phyloP scores from a whole-genome alignment of 2,329 filamentous ascomycete genomes.

The Kalmusia sp. region DNA sequence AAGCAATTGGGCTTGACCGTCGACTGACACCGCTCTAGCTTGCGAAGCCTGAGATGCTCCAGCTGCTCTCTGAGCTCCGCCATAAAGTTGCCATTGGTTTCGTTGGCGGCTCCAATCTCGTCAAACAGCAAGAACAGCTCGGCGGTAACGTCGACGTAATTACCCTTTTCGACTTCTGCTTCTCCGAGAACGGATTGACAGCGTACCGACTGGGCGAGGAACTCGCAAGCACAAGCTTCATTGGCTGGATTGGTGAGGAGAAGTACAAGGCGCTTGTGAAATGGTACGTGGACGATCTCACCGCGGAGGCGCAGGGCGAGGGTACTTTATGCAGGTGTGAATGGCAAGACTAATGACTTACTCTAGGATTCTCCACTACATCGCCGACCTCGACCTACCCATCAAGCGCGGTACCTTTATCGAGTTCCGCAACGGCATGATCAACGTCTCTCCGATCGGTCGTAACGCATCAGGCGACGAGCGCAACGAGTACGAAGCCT shows the following conservation, averaged over 20 bases:
- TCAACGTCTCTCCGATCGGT: constrained; percentile 84
- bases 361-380: constrained; percentile 71
- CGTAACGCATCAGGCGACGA: constrained; percentile 84
- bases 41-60: constrained; percentile 82
- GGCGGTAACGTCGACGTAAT: constrained; percentile 75
- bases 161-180: constrained; percentile 94
- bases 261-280: constrained; percentile 80
- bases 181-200: constrained; percentile 94
- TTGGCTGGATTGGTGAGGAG: constrained; percentile 87
- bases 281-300: constrained; percentile 48
- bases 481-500: constrained; percentile 81
- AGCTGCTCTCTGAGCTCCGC: constrained; percentile 78
- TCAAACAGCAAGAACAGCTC: constrained; percentile 96
- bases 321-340: neutral
- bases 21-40: constrained; percentile 53
- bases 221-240: constrained; percentile 84
- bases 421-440: constrained; percentile 91
- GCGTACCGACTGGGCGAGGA: constrained; percentile 83
- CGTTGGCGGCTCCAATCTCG: constrained; percentile 90
- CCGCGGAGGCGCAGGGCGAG: neutral
- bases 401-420: constrained; percentile 85
- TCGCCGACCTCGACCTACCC: constrained; percentile 83
- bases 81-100: constrained; percentile 89
- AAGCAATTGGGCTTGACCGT: neutral
- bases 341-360: constrained; percentile 40